Percentiles rank a stretch among this genome's conserved stretches.
These are phyloP conservation scores for Rhamnella rubrinervis DNA, from an alignment of 331 rosid genomes.

Conservation along the genomic window DNA sequence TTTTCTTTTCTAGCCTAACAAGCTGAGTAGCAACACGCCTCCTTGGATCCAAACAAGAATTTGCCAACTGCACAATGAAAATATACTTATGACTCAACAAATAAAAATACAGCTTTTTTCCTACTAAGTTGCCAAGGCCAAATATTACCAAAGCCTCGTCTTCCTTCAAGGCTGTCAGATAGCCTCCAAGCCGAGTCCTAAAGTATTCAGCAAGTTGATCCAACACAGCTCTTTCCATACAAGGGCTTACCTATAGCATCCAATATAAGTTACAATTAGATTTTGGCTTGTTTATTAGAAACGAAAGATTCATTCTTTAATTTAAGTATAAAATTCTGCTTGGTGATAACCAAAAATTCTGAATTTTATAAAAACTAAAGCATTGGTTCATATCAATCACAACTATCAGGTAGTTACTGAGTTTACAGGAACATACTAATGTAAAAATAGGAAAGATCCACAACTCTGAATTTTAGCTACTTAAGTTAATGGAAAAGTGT, in stretches of 20 bases:
- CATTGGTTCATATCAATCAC: neutral
- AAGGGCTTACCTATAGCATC: slow-evolving; percentile 71
- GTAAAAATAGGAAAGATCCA: neutral
- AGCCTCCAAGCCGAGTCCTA: slow-evolving; percentile 73
- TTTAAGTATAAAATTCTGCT: neutral
- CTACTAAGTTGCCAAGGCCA: neutral
- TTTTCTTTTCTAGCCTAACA: slow-evolving; percentile 81
- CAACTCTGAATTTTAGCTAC: neutral
- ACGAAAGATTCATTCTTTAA: slow-evolving; percentile 13
- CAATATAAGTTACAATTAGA: slow-evolving; percentile 9
- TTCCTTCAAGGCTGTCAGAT: slow-evolving; percentile 82
- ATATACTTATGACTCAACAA: slow-evolving; percentile 5
- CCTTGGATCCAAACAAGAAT: slow-evolving; percentile 69
- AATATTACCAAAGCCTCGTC: slow-evolving; percentile 74
- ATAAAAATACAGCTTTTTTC: neutral
- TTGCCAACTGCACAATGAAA: slow-evolving; percentile 57
- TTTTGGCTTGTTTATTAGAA: slow-evolving; percentile 8
- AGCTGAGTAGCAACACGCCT: slow-evolving; percentile 84
- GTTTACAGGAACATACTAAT: neutral
- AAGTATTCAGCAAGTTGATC: slow-evolving; percentile 88
- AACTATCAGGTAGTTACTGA: neutral
- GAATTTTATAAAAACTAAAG: neutral
- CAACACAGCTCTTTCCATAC: slow-evolving; percentile 92
- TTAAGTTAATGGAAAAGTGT: too few relatives aligned
- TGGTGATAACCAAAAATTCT: neutral